Conservation (phyloP, 2,329 filamentous ascomycete genomes). For the Calonectria multiphialidica region DNA sequence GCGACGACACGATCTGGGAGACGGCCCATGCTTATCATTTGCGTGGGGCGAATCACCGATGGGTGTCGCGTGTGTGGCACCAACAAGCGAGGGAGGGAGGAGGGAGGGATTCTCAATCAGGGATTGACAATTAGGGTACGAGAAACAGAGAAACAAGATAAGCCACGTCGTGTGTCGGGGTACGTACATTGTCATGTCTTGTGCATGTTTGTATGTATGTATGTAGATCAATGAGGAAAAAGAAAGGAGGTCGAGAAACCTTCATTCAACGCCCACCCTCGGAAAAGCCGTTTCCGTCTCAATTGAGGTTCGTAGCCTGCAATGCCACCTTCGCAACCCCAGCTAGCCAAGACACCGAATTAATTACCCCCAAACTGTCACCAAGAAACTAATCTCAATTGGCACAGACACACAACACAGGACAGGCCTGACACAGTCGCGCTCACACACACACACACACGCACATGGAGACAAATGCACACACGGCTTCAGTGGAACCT, state of each 20-base stretch:
- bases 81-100: neutral
- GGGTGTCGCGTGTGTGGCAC: neutral
- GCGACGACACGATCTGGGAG: constrained; percentile 2
- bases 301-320: no score
- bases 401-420: neutral
- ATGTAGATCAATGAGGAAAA: neutral
- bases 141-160: neutral
- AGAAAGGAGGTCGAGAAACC: neutral
- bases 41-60: constrained; percentile 7
- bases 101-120: neutral
- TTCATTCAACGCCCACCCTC: neutral
- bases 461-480: neutral
- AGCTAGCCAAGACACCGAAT: neutral
- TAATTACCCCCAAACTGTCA: neutral
- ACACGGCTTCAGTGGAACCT: constrained; percentile 9
- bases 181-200: neutral
- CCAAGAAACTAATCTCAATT: neutral
- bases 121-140: neutral
- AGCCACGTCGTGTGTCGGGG: neutral
- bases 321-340: neutral
- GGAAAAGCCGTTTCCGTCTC: neutral
- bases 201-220: no score
- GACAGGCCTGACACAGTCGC: no score
- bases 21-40: constrained; percentile 22
- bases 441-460: neutral